Percentiles rank a stretch among this genome's conserved stretches.
These are phyloP conservation scores for Chimonanthus praecox DNA, from an alignment of 164 flowering plant species.

Conservation along the genomic window DNA sequence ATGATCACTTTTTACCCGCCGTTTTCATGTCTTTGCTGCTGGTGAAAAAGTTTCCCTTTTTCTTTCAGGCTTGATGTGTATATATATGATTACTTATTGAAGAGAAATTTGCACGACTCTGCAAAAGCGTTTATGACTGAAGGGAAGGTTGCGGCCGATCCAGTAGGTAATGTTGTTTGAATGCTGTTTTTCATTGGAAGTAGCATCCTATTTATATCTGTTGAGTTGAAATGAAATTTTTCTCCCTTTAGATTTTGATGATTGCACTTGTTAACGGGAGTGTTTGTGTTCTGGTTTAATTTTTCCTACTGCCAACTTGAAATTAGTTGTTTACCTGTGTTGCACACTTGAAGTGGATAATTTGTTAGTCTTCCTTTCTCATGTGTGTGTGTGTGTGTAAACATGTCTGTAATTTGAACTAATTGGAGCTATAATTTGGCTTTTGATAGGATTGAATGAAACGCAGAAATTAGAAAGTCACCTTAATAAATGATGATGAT, in stretches of 20 bases:
- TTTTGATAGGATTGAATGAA: too few relatives aligned
- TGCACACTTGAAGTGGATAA: neutral
- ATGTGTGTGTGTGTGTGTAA: too few relatives aligned
- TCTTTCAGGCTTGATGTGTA: conserved; percentile 78
- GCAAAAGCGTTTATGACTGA: conserved; percentile 90
- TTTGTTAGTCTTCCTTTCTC: neutral
- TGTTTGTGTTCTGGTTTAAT: neutral
- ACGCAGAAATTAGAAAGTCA: too few relatives aligned
- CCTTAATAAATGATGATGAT: too few relatives aligned
- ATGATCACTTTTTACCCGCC: neutral
- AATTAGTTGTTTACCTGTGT: neutral
- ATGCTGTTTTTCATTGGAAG: neutral
- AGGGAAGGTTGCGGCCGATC: conserved; percentile 84
- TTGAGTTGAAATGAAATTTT: neutral
- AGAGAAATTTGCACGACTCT: conserved; percentile 67
- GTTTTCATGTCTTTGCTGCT: neutral
- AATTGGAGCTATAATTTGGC: too few relatives aligned
- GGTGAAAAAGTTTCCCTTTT: neutral
- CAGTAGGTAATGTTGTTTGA: conserved; percentile 57
- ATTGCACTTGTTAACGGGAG: neutral
- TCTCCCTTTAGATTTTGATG: neutral
- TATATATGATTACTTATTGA: conserved; percentile 81
- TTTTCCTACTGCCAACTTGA: neutral
- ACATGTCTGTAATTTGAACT: too few relatives aligned
- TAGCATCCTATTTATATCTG: neutral